Percentiles rank a stretch among this genome's conserved stretches.
phyloP scores from a whole-genome alignment of 305 asterid species.

The Stenogyne calaminthoides region DNA sequence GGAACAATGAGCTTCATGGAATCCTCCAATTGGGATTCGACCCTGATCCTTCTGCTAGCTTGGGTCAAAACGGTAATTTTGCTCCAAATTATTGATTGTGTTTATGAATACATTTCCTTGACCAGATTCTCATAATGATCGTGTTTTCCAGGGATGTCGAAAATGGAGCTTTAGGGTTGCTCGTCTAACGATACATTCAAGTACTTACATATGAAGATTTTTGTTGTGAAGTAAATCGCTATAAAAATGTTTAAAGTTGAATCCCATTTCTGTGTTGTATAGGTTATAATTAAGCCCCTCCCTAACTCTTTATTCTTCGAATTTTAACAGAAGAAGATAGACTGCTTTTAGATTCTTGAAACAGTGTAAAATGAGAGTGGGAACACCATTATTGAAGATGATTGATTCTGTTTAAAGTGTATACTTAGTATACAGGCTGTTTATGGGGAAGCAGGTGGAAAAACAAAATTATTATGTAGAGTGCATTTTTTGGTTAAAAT shows the following conservation, averaged over 20 bases:
- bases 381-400: slow-evolving; percentile 37
- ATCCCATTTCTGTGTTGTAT: slow-evolving; percentile 46
- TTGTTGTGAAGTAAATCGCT: slow-evolving; percentile 34
- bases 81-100: background rate
- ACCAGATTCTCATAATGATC: background rate
- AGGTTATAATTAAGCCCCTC: slow-evolving; percentile 49
- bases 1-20: slow-evolving; percentile 63
- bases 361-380: slow-evolving; percentile 42
- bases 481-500: slow-evolving; percentile 12
- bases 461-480: background rate
- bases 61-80: slow-evolving; percentile 64
- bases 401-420: slow-evolving; percentile 41
- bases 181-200: slow-evolving; percentile 32
- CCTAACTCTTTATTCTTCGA: slow-evolving; percentile 72
- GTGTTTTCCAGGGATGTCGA: slow-evolving; percentile 47
- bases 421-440: slow-evolving; percentile 7
- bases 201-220: slow-evolving; percentile 42
- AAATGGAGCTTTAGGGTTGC: slow-evolving; percentile 51
- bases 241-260: slow-evolving; percentile 32
- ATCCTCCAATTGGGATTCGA: slow-evolving; percentile 70
- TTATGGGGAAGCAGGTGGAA: slow-evolving; percentile 16
- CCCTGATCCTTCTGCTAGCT: slow-evolving; percentile 50
- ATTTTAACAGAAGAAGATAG: slow-evolving; percentile 77
- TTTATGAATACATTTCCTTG: background rate
- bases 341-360: slow-evolving; percentile 36